Evolutionary conservation across 345 rosid species (phyloP).

Genomic region (Erucastrum elatum): DNA sequence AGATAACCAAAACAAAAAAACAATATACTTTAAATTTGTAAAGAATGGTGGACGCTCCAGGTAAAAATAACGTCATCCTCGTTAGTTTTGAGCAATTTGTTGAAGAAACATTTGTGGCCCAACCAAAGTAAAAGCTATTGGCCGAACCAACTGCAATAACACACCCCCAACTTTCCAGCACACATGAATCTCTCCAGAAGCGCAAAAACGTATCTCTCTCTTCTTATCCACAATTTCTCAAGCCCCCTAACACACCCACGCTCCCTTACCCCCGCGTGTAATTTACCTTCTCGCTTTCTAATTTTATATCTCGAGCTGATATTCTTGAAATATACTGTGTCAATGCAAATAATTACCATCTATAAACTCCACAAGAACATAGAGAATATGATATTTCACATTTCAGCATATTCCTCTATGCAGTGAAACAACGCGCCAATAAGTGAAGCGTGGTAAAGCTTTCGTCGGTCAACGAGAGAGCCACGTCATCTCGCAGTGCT

Average conservation of each 20-base stretch:
- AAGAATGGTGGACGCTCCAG: neutral
- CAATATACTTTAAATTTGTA: neutral
- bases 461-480: slow-evolving; percentile 15
- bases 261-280: neutral
- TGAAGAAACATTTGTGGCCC: neutral
- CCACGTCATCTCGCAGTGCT: slow-evolving; percentile 30
- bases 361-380: neutral
- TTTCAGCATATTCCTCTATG: neutral
- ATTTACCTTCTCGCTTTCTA: neutral
- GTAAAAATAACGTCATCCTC: neutral
- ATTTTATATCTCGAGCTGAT: neutral
- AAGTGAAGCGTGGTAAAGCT: slow-evolving; percentile 1
- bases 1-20: too few relatives aligned
- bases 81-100: neutral
- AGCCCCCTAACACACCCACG: neutral
- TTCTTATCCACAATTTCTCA: slow-evolving; percentile 22
- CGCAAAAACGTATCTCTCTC: neutral
- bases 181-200: slow-evolving; percentile 15
- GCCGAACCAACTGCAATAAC: neutral
- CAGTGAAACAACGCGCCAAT: slow-evolving; percentile 12
- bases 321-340: neutral
- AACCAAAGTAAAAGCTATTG: neutral
- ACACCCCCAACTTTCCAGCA: neutral
- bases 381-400: neutral
- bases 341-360: neutral